Base-by-base conservation (phyloP, 495 filamentous ascomycete genomes). In the Parachaetomium inaequale region DNA sequence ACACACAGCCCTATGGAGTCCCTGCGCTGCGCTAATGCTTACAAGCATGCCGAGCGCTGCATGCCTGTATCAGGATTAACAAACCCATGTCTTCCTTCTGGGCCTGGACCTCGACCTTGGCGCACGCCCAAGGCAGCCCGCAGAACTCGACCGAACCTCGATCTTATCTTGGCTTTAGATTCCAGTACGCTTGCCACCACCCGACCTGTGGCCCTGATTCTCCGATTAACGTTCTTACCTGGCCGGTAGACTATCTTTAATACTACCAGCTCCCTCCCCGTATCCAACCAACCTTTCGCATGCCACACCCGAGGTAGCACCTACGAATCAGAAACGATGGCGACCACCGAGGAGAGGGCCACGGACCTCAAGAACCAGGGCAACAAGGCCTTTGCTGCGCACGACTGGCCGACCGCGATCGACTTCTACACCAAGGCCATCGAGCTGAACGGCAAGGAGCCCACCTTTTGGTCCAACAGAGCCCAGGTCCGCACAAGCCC, bases 401-500 rank as follows among this genome's bases (percentile, higher is more conserved):
- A 96, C 69, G 88, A 98, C 75, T 99, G 94, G 93, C 80, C 83
- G 29, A 81, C 80, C 25, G 94, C 94, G 3, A 82, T 96, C 36
- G 88, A 93, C 25, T 87, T 87, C 65, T 99, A 99, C 75, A 87
- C 85, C 55, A 84, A 93, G 75, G 94, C 94, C 36, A 98, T 99
- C 67, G 89, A 91, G 61, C 75, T 88, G 66, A 88, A 96, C 73
- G 86, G 88, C 72, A 82, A 87, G 65, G 89, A 96, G 61, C 89
- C 92, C 1, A 88, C 91, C 7, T 97, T 91, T 77, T 98, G 88
- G 80, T 88, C 89, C 68, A 99, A 99, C 77, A 78, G 94, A 68
- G 93, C 95, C 40, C 93, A 96, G 83, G 93, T 96, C 73, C 60
- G 83, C 76, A 51, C 46, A 62, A 60, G n/a, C 25, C 53, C 32